phyloP scores from a whole-genome alignment of 805 yeast species.

The Ogataea paradorogensis region DNA sequence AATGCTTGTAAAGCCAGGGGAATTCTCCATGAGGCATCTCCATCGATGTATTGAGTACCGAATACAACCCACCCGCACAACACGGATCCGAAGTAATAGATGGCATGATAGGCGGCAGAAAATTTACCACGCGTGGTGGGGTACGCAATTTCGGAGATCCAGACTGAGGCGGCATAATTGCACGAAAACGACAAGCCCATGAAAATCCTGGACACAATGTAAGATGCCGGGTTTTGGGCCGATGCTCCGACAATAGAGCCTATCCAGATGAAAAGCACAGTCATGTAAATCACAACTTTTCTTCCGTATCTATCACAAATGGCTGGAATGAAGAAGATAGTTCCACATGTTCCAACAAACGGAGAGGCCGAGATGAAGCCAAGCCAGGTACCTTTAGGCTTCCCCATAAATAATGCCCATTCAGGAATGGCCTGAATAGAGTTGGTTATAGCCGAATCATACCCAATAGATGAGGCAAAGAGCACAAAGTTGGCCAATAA shows the following conservation, averaged over 20 bases:
- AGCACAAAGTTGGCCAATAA: slow-evolving; percentile 15
- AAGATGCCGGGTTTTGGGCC: slow-evolving; percentile 17
- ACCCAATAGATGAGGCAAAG: slow-evolving; percentile 20
- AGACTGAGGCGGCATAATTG: slow-evolving; percentile 19
- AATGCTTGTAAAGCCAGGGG: slow-evolving; percentile 40
- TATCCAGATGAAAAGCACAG: slow-evolving; percentile 13
- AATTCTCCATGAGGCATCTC: slow-evolving; percentile 35
- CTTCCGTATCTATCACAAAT: slow-evolving; percentile 19
- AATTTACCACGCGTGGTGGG: slow-evolving; percentile 34
- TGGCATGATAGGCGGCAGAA: slow-evolving; percentile 37
- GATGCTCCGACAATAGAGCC: slow-evolving; percentile 21
- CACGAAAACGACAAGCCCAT: slow-evolving; percentile 19
- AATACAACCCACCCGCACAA: slow-evolving; percentile 43
- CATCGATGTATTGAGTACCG: slow-evolving; percentile 33
- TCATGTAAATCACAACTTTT: slow-evolving; percentile 13
- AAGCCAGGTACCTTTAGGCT: slow-evolving; percentile 20
- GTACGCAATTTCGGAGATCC: slow-evolving; percentile 34
- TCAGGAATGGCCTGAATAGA: slow-evolving; percentile 19
- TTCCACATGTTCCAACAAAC: slow-evolving; percentile 19
- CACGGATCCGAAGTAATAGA: slow-evolving; percentile 43
- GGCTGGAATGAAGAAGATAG: slow-evolving; percentile 17
- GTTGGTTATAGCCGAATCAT: slow-evolving; percentile 20
- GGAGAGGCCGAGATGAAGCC: slow-evolving; percentile 23
- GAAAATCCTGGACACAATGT: slow-evolving; percentile 17
- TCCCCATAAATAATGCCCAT: slow-evolving; percentile 18